Base-by-base conservation (phyloP, 1,284 basidiomycete species). In the Flammula alnicola region DNA sequence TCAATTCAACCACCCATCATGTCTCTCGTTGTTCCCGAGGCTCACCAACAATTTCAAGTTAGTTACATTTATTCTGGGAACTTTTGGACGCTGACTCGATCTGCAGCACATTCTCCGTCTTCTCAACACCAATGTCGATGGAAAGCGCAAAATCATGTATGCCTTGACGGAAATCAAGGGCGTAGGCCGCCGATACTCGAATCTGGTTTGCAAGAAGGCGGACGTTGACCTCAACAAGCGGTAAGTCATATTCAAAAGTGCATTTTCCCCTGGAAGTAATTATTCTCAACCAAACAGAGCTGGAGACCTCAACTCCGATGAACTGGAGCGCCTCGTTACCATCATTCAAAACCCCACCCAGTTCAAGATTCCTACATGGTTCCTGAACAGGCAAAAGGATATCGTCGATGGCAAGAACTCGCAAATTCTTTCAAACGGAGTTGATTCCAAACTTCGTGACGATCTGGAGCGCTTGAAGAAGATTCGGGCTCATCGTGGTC, bases 131-230 rank as follows among this genome's bases (percentile, higher is more conserved):
- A 99, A 99, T 79, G 97, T 99, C 66, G 95, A 98, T 77, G 97
- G 96, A 62, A 95, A 95, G 76, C 88, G 95, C 69, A 98, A 98
- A 83, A 91, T 98, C 73, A 95, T 95, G 93, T 97, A 92, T 74
- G 89, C 94, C 66, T 73, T 97, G 79, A 97, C 94, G 46, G 94
- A 99, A 81, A 99, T 99, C 84, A 98, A 98, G 84, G 97, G 97
- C 90, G 96, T 99, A 60, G 97, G 97, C 69, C 90, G 97, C 60
- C 91, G 97, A 56, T 99, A 98, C 79, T 87, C 97, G 72, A 99
- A 99, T 80, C 80, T 99, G 67, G 96, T 99, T 65, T 98, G 95
- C 88, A 99, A 99, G 81, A 99, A 99, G 84, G 97, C 97, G 63
- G 97, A 99, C 80, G 92, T 99, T 52, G 95, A 99, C 73, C 85